Evolutionary conservation across 2,329 filamentous ascomycete genomes (phyloP), one percentile per base, ranked within the genome.

Genomic region (Arthrobotrys musiformis): DNA sequence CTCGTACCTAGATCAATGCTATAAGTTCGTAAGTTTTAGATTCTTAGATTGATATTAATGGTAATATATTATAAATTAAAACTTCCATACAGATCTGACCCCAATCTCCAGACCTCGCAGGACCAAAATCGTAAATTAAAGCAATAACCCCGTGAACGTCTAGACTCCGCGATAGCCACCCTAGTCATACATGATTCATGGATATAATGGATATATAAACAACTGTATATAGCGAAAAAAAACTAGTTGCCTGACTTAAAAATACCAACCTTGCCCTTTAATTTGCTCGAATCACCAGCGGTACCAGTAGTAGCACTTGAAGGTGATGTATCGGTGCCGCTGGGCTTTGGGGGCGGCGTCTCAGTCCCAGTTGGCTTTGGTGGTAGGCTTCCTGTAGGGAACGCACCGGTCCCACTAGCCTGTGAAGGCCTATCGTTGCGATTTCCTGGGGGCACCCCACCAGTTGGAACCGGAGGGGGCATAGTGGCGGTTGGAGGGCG

Each of bases 401-500:
- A 26, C 7, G 26, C 26, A 19, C 50, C 28, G 4, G 26, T 54
- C 5, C 50, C 26, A 17, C 6, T 22, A 2, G 52, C 28, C 13
- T n/a, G 13, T 37, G 52, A 30, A 22, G 35, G 52, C 19, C 52
- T 58, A 15, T 37, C 52, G 15, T 24, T 28, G 6, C 52, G 30
- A 58, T 46, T 26, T 62, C 1, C 33, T 8, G 56, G 26, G 5
- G n/a, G 50, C 2, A 35, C 48, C 2, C 22, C 44, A 6, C 46
- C 33, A 26, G 48, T 33, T n/a, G 58, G 67, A 30, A 58, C 52
- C 17, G 22, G 67, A 19, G 69, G 24, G 4, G 62, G 54, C 26
- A 24, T 54, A 15, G 62, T 74, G 4, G 54, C 62, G 4, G 24
- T 54, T 30, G 70, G 56, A 35, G 70, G 70, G 2, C 52, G 70